Evolutionary conservation across 139 green algal genomes (phyloP).

Genomic region (Tetradesmus lagerheimii): DNA sequence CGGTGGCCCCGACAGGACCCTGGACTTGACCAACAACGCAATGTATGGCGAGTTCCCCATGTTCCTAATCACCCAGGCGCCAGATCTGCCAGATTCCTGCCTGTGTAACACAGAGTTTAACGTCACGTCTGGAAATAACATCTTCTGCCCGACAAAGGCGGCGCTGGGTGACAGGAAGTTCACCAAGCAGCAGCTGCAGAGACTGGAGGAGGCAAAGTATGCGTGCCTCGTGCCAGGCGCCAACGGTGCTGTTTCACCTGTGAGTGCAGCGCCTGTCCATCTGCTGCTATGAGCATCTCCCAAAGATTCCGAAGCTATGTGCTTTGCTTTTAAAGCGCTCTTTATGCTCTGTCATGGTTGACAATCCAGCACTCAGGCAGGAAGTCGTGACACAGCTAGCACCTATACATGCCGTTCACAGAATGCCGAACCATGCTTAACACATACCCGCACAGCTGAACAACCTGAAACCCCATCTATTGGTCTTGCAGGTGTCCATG

Average conservation of each 20-base stretch:
- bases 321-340: too few relatives aligned
- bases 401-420: too few relatives aligned
- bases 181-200: neutral
- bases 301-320: too few relatives aligned
- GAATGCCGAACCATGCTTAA: neutral
- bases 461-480: too few relatives aligned
- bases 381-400: too few relatives aligned
- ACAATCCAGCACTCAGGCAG: too few relatives aligned
- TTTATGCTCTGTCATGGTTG: too few relatives aligned
- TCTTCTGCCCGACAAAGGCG: slow-evolving; percentile 40
- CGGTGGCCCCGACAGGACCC: neutral
- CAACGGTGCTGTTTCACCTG: neutral
- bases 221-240: neutral
- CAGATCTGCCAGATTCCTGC: slow-evolving; percentile 6
- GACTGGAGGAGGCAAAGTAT: neutral
- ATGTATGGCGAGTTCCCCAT: slow-evolving; percentile 37
- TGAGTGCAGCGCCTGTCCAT: too few relatives aligned
- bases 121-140: neutral
- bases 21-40: slow-evolving; percentile 29
- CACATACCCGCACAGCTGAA: too few relatives aligned
- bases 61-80: neutral
- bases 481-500: neutral
- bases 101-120: neutral
- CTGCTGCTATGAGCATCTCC: too few relatives aligned
- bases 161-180: slow-evolving; percentile 11